phyloP scores from a whole-genome alignment of 129 eudicot genomes.

The Flaveria sonorensis region DNA sequence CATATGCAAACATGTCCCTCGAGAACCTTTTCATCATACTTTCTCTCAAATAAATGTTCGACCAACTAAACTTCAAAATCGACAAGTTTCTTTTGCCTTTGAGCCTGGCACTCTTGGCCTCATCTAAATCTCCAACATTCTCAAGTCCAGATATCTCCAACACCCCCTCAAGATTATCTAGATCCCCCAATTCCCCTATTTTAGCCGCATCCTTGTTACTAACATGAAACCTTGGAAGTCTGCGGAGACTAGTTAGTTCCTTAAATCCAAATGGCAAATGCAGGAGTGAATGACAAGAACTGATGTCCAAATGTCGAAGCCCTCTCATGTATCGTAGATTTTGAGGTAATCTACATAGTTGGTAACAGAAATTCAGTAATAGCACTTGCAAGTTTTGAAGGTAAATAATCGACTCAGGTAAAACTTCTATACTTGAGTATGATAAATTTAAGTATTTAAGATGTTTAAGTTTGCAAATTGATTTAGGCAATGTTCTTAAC shows the following conservation, averaged over 20 bases:
- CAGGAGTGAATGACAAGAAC: not conserved
- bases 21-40: constrained; percentile 5
- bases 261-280: constrained; percentile 1
- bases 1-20: no score
- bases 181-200: constrained; percentile 9
- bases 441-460: constrained; percentile 33
- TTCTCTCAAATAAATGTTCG: not conserved
- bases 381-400: constrained; percentile 39
- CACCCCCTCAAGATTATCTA: constrained; percentile 4
- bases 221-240: not conserved
- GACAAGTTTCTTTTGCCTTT: not conserved
- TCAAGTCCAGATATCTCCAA: not conserved
- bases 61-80: not conserved
- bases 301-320: constrained; percentile 8
- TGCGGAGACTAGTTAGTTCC: no score
- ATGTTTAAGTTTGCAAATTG: constrained; percentile 10
- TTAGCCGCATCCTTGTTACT: not conserved
- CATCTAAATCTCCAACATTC: constrained; percentile 12
- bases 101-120: constrained; percentile 16
- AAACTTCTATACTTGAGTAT: constrained; percentile 20
- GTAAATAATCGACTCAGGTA: constrained; percentile 40
- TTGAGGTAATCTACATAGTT: not conserved
- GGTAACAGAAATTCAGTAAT: not conserved
- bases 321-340: constrained; percentile 6
- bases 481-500: not conserved